Percentiles rank a stretch among this genome's conserved stretches.
Conservation (phyloP, 345 rosid species). For the Bretschneidera sinensis region DNA sequence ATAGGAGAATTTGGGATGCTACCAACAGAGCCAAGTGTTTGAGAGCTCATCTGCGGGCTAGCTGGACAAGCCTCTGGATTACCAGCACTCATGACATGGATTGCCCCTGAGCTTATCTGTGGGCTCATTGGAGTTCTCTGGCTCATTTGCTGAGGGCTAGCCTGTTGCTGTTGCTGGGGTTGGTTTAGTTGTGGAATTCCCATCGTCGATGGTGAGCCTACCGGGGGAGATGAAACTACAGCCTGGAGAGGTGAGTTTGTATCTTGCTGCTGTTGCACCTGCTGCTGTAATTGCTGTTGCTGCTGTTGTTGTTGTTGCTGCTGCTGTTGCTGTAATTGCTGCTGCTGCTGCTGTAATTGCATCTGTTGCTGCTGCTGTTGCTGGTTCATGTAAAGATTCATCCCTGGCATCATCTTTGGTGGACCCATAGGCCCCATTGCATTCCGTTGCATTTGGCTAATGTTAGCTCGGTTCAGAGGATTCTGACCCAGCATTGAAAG, state of each 20-base stretch:
- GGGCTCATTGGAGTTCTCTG: constrained; percentile 92
- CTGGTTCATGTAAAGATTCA: constrained; percentile 57
- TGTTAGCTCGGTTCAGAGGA: constrained; percentile 51
- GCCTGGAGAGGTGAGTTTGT: constrained; percentile 63
- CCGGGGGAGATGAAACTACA: constrained; percentile 74
- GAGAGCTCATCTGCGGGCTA: constrained; percentile 94
- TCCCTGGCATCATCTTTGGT: constrained; percentile 66
- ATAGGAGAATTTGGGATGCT: constrained; percentile 87
- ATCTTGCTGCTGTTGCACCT: constrained; percentile 47
- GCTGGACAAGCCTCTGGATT: constrained; percentile 82
- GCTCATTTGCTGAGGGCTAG: constrained; percentile 84
- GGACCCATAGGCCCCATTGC: constrained; percentile 83
- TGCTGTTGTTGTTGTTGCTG: constrained; percentile 33
- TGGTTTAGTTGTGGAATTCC: constrained; percentile 60
- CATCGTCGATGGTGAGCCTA: constrained; percentile 67
- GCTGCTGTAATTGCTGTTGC: constrained; percentile 33
- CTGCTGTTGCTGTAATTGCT: constrained; percentile 17
- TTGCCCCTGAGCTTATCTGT: constrained; percentile 74
- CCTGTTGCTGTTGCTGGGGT: constrained; percentile 61
- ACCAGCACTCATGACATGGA: constrained; percentile 69
- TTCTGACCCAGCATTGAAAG: constrained; percentile 57
- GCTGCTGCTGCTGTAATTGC: constrained; percentile 24
- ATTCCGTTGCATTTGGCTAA: constrained; percentile 52
- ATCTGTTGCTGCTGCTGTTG: constrained; percentile 31
- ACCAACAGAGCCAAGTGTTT: constrained; percentile 86